Evolutionary conservation across 768 basidiomycete genomes (phyloP), one percentile per base, ranked within the genome.

Genomic region (Boletellus sp.): DNA sequence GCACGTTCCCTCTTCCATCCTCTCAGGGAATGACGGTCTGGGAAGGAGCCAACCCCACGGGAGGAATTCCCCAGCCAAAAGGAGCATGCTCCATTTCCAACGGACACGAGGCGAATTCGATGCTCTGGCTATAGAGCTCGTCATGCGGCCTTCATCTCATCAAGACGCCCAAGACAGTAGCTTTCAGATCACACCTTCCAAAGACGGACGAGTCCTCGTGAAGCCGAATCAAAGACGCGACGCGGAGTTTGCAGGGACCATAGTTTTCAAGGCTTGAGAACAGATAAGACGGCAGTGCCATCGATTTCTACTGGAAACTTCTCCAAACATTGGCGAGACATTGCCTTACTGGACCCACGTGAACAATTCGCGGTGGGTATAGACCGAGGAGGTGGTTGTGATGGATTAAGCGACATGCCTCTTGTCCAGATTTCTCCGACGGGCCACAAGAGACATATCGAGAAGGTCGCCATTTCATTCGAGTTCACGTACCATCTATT

Each of bases 381-480:
- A 52, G 50, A 60, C 65, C 63, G 60, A 65, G 60, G 62, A 59
- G 47, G 58, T 54, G 49, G 45, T 39, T 46, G 20, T 56, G 41
- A 57, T 52, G 31, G 23, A 56, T 48, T 11, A 48, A 22, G 35
- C 47, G 26, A 19, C 34, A 10, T 43, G 35, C 56, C 44, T 46
- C 41, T 40, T 35, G 41, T 31, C 39, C 33, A 46, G 44, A 48
- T 50, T 47, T 38, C 47, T 47, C 41, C 42, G 52, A 51, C 48
- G 19, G 17, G 42, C 40, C 33, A 38, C 59, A 20, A 22, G 22
- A 43, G 48, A 53, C 44, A 47, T 56, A 47, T 59, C 34, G 35
- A 49, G 38, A 47, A 52, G 41, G 48, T 45, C 41, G 47, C 34
- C 22, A 42, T 56, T 46, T 53, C 39, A 38, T 51, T 55, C 36